These are phyloP conservation scores for Arthrinium phaeospermum DNA, from an alignment of 2,329 filamentous ascomycete species.

Conservation along the genomic window DNA sequence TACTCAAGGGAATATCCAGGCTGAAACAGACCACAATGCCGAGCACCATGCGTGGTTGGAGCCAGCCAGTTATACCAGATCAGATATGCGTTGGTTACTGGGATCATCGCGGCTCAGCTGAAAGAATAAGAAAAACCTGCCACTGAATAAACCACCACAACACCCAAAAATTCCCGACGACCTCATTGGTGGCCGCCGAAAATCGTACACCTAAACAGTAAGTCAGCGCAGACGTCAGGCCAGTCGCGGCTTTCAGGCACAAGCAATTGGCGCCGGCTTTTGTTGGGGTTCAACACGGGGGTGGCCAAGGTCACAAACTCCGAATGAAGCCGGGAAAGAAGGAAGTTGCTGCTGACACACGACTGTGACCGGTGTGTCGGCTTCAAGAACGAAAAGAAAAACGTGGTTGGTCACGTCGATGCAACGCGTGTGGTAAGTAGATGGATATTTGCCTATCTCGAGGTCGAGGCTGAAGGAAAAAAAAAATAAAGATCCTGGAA, in stretches of 20 bases:
- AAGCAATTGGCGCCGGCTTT: neutral
- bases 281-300: neutral
- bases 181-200: neutral
- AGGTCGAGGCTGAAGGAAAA: neutral
- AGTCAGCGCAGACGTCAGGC: neutral
- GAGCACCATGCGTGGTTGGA: constrained; percentile 16
- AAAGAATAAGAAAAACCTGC: constrained; percentile 11
- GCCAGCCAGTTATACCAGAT: constrained; percentile 17
- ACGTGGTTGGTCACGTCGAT: neutral
- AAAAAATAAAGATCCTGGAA: neutral
- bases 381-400: neutral
- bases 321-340: neutral
- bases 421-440: neutral
- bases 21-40: neutral
- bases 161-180: neutral
- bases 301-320: neutral
- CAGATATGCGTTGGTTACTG: constrained; percentile 16
- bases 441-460: neutral
- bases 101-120: constrained; percentile 20
- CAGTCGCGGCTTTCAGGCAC: neutral
- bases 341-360: constrained; percentile 4
- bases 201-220: neutral
- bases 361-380: neutral
- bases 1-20: neutral
- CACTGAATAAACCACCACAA: constrained; percentile 1